Evolutionary conservation across 164 flowering plant genomes (phyloP).

Genomic region (Kingdonia uniflora): DNA sequence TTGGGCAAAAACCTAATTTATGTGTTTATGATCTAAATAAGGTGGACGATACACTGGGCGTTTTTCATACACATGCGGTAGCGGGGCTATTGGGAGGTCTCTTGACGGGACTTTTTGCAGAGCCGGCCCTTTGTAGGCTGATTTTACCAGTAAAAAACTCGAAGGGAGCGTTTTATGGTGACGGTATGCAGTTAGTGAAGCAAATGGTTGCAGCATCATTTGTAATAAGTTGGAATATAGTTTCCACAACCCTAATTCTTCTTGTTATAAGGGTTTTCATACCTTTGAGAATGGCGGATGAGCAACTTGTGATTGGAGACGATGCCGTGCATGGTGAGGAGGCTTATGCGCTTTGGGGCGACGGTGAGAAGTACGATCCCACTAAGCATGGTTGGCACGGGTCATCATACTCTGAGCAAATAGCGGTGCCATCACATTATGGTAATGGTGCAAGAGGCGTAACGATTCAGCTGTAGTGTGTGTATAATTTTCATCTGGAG

Average conservation of each 20-base stretch:
- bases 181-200: slow-evolving; percentile 31
- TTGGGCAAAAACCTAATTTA: too few species aligned
- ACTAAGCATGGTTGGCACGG: slow-evolving; percentile 23
- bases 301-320: slow-evolving; percentile 34
- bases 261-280: slow-evolving; percentile 26
- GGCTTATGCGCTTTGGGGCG: slow-evolving; percentile 54
- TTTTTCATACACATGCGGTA: slow-evolving; percentile 59
- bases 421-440: slow-evolving; percentile 15
- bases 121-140: slow-evolving; percentile 38
- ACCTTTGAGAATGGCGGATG: slow-evolving; percentile 38
- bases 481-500: too few species aligned
- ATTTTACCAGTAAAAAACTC: slow-evolving; percentile 24
- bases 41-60: slow-evolving; percentile 60
- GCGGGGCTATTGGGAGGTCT: slow-evolving; percentile 56
- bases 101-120: slow-evolving; percentile 44
- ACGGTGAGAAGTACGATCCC: slow-evolving; percentile 47
- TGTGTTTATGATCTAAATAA: slow-evolving; percentile 6
- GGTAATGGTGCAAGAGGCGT: slow-evolving; percentile 40
- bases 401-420: slow-evolving; percentile 9
- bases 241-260: slow-evolving; percentile 31
- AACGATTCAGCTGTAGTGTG: slow-evolving; percentile 29
- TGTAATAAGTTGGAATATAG: slow-evolving; percentile 42
- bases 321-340: slow-evolving; percentile 55
- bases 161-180: slow-evolving; percentile 48
- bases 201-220: slow-evolving; percentile 47